These are phyloP conservation scores for Planoprotostelium fungivorum DNA, from an alignment of 78 protist species.

Conservation along the genomic window DNA sequence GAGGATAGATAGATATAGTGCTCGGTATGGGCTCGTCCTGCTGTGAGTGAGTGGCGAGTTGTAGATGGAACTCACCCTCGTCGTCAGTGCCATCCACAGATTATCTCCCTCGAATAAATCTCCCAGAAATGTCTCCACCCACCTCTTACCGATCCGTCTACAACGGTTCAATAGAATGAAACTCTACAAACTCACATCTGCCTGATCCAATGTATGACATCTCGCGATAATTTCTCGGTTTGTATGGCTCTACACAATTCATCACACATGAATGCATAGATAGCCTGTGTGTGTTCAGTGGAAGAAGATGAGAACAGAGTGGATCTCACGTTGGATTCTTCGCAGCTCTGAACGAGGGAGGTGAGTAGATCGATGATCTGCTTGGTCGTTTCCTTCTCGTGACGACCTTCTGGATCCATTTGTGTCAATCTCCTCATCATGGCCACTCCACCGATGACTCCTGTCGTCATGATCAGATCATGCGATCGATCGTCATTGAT, in stretches of 20 bases:
- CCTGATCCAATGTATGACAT: neutral
- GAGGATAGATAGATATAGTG: neutral
- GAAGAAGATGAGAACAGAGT: neutral
- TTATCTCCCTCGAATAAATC: neutral
- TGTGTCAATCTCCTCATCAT: neutral
- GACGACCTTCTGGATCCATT: neutral
- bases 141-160: neutral
- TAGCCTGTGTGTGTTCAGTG: neutral
- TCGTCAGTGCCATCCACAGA: neutral
- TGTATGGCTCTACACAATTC: neutral
- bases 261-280: neutral
- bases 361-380: neutral
- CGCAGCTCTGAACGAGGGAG: neutral
- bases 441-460: neutral
- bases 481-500: too few species aligned
- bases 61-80: neutral
- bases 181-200: neutral
- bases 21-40: neutral
- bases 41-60: neutral
- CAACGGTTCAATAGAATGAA: neutral
- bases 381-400: neutral
- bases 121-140: neutral
- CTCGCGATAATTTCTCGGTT: neutral
- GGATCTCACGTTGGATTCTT: neutral
- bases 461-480: neutral